Evolutionary conservation across 1,139 yeast genomes (phyloP).

Genomic region (Yamadazyma oceani): DNA sequence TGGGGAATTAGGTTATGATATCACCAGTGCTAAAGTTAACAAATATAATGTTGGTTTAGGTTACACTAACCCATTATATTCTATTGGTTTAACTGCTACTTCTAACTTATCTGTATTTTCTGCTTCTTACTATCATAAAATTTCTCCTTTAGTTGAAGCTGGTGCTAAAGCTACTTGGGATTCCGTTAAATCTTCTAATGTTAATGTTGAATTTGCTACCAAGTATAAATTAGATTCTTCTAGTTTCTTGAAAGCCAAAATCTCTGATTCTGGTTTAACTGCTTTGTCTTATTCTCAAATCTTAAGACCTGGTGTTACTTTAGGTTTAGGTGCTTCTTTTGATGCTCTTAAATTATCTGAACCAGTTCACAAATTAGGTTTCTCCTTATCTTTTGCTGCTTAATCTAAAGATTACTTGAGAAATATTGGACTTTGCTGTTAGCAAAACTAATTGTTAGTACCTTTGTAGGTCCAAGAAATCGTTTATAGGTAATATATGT

Average conservation of each 20-base stretch:
- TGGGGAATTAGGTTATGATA: conserved; percentile 96
- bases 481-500: conserved; percentile 3
- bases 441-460: too few relatives aligned
- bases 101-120: conserved; percentile 88
- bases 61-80: conserved; percentile 84
- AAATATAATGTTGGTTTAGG: conserved; percentile 95
- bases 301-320: conserved; percentile 94
- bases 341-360: conserved; percentile 95
- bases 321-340: conserved; percentile 97
- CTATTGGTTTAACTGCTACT: conserved; percentile 86
- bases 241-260: conserved; percentile 93
- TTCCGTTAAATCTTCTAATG: conserved; percentile 68
- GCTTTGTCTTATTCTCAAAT: conserved; percentile 93
- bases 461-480: neutral
- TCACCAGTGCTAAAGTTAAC: conserved; percentile 87
- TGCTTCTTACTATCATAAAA: conserved; percentile 97
- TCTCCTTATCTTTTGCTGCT: conserved; percentile 89
- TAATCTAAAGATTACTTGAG: conserved; percentile 26
- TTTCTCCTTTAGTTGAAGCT: conserved; percentile 86
- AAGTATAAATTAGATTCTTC: conserved; percentile 86
- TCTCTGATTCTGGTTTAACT: conserved; percentile 95
- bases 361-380: conserved; percentile 98
- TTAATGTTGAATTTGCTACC: conserved; percentile 90
- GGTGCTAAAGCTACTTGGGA: conserved; percentile 99
- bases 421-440: neutral